phyloP scores from a whole-genome alignment of 352 stramenopile genomes.

The Phytopythium oedochilum region DNA sequence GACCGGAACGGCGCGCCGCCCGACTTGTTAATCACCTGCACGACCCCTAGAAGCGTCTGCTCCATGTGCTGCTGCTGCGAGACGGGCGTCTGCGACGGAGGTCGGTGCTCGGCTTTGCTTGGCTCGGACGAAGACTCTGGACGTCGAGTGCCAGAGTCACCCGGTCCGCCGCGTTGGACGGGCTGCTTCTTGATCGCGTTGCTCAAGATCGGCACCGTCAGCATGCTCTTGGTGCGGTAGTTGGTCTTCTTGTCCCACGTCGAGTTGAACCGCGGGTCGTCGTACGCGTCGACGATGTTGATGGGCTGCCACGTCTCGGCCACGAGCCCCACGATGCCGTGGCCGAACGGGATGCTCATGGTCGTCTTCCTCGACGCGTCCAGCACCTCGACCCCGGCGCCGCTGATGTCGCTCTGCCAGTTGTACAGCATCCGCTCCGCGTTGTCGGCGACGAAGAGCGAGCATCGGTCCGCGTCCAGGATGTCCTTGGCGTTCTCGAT shows the following conservation, averaged over 20 bases:
- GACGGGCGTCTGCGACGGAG: not conserved
- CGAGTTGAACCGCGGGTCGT: slow-evolving; percentile 71
- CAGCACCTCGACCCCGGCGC: slow-evolving; percentile 49
- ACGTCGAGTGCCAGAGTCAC: not conserved
- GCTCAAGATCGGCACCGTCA: slow-evolving; percentile 66
- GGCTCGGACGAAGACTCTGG: not conserved
- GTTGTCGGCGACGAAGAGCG: slow-evolving; percentile 64
- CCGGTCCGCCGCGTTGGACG: slow-evolving; percentile 1
- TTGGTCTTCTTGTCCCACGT: slow-evolving; percentile 79
- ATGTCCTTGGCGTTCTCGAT: slow-evolving; percentile 77
- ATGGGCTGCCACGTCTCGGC: slow-evolving; percentile 57
- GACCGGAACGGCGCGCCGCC: slow-evolving; percentile 64
- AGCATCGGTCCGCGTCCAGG: slow-evolving; percentile 69
- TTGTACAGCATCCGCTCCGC: slow-evolving; percentile 51
- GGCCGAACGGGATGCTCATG: slow-evolving; percentile 69
- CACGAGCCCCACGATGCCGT: slow-evolving; percentile 69
- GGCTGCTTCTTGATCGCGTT: slow-evolving; percentile 22
- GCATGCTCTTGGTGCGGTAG: slow-evolving; percentile 79
- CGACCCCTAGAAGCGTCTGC: slow-evolving; percentile 55
- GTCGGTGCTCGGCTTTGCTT: not conserved
- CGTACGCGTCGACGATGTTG: slow-evolving; percentile 74
- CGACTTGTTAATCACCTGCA: slow-evolving; percentile 83
- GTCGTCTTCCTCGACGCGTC: slow-evolving; percentile 26
- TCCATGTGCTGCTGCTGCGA: slow-evolving; percentile 11
- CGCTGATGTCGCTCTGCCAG: slow-evolving; percentile 72